Percentiles rank a stretch among this genome's conserved stretches.
Evolutionary conservation across 2,329 filamentous ascomycete species (phyloP).

Genomic region (Fusarium graminum): DNA sequence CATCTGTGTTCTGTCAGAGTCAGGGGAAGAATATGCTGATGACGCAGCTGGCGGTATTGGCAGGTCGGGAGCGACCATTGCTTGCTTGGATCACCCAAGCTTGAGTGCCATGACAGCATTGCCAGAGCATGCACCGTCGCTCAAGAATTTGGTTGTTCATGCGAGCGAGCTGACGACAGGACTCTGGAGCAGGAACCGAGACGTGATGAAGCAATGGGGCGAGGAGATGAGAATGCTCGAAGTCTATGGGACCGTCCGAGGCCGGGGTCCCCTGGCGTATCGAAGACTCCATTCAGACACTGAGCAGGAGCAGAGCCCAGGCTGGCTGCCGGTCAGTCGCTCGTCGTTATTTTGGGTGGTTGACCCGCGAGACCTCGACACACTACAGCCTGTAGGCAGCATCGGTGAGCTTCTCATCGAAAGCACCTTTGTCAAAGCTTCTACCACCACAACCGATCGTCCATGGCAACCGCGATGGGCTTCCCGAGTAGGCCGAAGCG

Average conservation of each 20-base stretch:
- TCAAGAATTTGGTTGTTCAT: constrained; percentile 18
- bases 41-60: constrained; percentile 13
- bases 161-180: constrained; percentile 13
- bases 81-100: constrained; percentile 17
- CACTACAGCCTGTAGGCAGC: constrained; percentile 18
- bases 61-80: constrained; percentile 13
- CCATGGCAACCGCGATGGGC: constrained; percentile 13
- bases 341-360: constrained; percentile 21
- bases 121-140: constrained; percentile 16
- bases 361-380: constrained; percentile 15
- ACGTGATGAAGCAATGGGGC: constrained; percentile 17
- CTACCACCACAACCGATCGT: constrained; percentile 10
- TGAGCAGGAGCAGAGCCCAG: constrained; percentile 17
- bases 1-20: constrained; percentile 16
- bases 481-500: constrained; percentile 10
- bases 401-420: constrained; percentile 18
- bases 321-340: constrained; percentile 13
- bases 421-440: constrained; percentile 15
- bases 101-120: constrained; percentile 15
- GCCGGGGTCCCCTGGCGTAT: constrained; percentile 15
- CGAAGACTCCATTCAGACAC: constrained; percentile 16
- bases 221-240: constrained; percentile 20
- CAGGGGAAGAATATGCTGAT: constrained; percentile 12
- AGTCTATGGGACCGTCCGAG: constrained; percentile 17
- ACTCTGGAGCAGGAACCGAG: constrained; percentile 18